These are phyloP conservation scores for Puccinia hordei DNA, from an alignment of 1,284 basidiomycete genomes.

Conservation along the genomic window DNA sequence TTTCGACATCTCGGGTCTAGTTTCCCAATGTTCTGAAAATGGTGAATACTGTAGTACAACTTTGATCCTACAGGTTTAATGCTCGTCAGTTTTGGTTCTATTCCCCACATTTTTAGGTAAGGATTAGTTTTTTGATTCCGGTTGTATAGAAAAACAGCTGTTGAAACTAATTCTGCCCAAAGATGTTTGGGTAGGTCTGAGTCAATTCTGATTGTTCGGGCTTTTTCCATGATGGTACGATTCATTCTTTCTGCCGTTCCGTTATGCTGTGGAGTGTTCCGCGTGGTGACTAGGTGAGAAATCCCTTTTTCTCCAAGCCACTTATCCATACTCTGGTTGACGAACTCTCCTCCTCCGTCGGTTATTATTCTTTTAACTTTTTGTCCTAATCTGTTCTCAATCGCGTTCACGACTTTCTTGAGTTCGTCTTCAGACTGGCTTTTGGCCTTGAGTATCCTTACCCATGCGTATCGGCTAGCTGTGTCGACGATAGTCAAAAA, in stretches of 20 bases:
- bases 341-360: too few species aligned
- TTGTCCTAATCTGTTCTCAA: too few species aligned
- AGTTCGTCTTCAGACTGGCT: slow-evolving; percentile 10
- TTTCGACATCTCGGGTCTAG: too few species aligned
- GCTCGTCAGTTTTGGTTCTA: neutral
- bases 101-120: neutral
- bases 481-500: slow-evolving; percentile 29
- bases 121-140: slow-evolving; percentile 23
- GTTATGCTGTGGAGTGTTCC: slow-evolving; percentile 41
- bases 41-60: slow-evolving; percentile 2
- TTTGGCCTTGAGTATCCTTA: slow-evolving; percentile 1
- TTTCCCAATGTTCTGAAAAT: too few species aligned
- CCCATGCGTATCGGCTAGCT: slow-evolving; percentile 14
- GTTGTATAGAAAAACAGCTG: slow-evolving; percentile 18
- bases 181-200: too few species aligned
- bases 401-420: too few species aligned
- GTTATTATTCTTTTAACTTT: too few species aligned
- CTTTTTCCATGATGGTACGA: neutral
- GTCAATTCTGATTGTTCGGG: too few species aligned
- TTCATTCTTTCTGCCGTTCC: slow-evolving; percentile 37
- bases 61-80: slow-evolving; percentile 4
- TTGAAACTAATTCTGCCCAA: too few species aligned
- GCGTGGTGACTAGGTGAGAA: slow-evolving; percentile 12
- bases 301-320: slow-evolving; percentile 34
- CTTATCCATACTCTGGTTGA: slow-evolving; percentile 1